A percentile compares a stretch with the other conserved stretches of the same genome.
Evolutionary conservation across 1,284 basidiomycete genomes (phyloP).

Genomic region (Pseudomicrostroma phylloplanum): DNA sequence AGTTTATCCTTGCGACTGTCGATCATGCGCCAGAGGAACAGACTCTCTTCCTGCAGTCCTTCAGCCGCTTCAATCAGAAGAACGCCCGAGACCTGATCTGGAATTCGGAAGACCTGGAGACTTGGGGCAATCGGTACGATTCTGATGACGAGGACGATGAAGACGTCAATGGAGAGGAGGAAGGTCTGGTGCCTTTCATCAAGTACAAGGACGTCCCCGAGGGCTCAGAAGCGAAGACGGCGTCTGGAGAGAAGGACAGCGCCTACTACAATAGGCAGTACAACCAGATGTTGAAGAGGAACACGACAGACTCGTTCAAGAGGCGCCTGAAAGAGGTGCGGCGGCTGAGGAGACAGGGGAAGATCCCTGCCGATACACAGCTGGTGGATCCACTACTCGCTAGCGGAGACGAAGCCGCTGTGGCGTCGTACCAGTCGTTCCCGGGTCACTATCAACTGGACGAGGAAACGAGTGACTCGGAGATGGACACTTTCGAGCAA

Average conservation of each 20-base stretch:
- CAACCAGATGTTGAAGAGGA: no score
- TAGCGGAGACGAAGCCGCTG: not conserved
- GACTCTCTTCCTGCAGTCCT: conserved; percentile 50
- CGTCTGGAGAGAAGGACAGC: no score
- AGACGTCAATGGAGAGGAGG: not conserved
- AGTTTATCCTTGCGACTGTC: conserved; percentile 77
- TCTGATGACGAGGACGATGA: not conserved
- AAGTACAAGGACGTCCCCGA: not conserved
- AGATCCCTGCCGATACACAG: not conserved
- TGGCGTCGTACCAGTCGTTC: not conserved
- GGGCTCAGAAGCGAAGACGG: not conserved
- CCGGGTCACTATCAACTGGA: not conserved
- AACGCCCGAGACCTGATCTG: not conserved
- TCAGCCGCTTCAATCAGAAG: not conserved
- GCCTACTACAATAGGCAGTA: no score
- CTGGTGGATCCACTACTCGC: not conserved
- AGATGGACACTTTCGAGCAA: no score
- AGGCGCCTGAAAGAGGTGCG: no score
- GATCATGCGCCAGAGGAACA: conserved; percentile 78
- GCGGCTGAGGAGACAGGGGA: no score
- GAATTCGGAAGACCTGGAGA: not conserved
- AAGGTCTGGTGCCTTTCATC: not conserved
- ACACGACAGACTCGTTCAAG: no score
- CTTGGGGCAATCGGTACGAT: not conserved
- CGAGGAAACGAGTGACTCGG: not conserved